phyloP scores from a whole-genome alignment of 345 rosid species.

The Turnera subulata region DNA sequence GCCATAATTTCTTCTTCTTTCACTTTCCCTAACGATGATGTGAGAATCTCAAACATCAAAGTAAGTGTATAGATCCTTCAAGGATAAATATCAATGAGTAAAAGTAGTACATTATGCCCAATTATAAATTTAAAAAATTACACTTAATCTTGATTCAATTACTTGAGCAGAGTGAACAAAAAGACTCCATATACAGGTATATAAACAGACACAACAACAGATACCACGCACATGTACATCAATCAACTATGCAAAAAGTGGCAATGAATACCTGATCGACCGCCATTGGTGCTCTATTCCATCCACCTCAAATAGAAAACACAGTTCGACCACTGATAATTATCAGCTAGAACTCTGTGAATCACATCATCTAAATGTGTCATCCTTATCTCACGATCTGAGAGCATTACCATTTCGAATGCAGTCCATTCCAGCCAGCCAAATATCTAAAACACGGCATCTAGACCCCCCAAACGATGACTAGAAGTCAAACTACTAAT shows the following conservation, averaged over 20 bases:
- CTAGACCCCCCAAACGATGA: conserved; percentile 3
- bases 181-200: conserved; percentile 1
- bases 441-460: not conserved
- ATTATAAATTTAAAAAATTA: too few relatives aligned
- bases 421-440: not conserved
- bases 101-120: too few relatives aligned
- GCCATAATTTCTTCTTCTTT: too few relatives aligned
- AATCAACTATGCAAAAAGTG: not conserved
- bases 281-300: not conserved
- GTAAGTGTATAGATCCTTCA: too few relatives aligned
- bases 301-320: not conserved
- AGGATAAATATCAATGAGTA: not conserved
- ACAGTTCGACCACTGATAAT: too few relatives aligned
- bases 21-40: too few relatives aligned
- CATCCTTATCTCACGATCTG: not conserved
- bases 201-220: not conserved
- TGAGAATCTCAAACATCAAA: too few relatives aligned
- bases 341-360: not conserved
- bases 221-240: not conserved
- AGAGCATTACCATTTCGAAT: not conserved
- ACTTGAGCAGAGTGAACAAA: not conserved
- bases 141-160: not conserved
- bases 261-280: conserved; percentile 11
- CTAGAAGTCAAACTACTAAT: not conserved
- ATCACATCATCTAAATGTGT: not conserved